Evolutionary conservation across 139 green algal species (phyloP).

Genomic region (Coelastrella sp.): DNA sequence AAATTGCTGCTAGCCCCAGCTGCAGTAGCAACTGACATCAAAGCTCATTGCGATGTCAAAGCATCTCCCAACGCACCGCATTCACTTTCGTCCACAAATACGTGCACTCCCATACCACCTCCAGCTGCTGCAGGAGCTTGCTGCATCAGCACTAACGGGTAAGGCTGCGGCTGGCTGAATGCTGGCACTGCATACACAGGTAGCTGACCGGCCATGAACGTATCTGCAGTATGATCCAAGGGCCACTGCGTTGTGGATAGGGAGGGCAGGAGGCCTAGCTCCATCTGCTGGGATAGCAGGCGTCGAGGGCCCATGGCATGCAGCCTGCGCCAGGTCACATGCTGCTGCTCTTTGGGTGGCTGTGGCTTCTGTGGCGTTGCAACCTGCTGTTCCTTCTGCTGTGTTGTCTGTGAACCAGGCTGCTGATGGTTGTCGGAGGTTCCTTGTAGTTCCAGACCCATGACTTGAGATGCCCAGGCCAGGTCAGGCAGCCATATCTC

Average conservation of each 20-base stretch:
- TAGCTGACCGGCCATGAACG: neutral
- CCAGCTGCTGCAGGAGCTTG: neutral
- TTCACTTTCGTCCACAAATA: constrained; percentile 27
- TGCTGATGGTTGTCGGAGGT: too few relatives aligned
- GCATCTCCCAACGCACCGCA: neutral
- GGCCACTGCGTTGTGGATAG: constrained; percentile 42
- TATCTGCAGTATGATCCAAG: neutral
- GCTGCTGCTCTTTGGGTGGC: neutral
- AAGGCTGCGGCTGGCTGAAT: constrained; percentile 46
- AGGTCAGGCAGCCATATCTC: constrained; percentile 42
- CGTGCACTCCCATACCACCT: constrained; percentile 34
- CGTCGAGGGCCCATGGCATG: constrained; percentile 23
- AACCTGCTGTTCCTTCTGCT: neutral
- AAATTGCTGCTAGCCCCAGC: too few relatives aligned
- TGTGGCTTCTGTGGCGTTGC: neutral
- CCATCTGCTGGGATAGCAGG: constrained; percentile 36
- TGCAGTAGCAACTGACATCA: too few relatives aligned
- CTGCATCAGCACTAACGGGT: constrained; percentile 42
- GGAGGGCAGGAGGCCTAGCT: constrained; percentile 30
- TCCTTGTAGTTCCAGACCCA: neutral
- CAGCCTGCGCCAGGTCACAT: constrained; percentile 23
- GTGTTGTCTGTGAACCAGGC: neutral
- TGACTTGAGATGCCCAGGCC: constrained; percentile 22
- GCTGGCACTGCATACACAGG: constrained; percentile 29
- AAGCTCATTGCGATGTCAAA: too few relatives aligned